Evolutionary conservation across 2,329 filamentous ascomycete genomes (phyloP), one percentile per base, ranked within the genome.

Genomic region (Cytospora chrysosperma): DNA sequence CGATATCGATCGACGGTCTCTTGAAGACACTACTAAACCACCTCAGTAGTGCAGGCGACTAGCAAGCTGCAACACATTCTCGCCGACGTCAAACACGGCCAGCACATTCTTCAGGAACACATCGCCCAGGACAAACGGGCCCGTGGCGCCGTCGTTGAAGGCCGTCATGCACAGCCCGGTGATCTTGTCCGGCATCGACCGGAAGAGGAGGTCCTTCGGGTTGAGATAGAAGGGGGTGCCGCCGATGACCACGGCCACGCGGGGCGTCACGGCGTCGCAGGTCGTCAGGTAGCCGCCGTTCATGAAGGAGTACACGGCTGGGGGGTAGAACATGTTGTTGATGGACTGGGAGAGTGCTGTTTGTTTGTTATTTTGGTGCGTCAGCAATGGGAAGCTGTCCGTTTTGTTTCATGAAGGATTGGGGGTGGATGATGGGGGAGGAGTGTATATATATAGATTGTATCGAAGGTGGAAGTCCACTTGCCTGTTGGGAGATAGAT

Each of bases 51-150:
- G 67, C 37, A 63, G 61, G 10, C 70, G 63, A 10, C 68, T 63
- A n/a, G 70, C 65, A 43, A 74, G 73, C 26, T 67, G 63, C 66
- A 74, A 70, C 67, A 70, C 65, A 3, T 67, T 68, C 62, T 70
- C 47, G 12, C 69, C 70, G 27, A 73, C 64, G 59, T 74, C 71
- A 47, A 72, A 73, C 0, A 83, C 79, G 0, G 78, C 77, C 57
- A 84, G 70, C 2, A 81, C 79, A 61, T 81, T 84, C 69, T 82
- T 78, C 64, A 85, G 70, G 62, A 83, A 85, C 8, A 77, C 76
- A 37, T 80, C 77, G 0, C 82, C 82, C 34, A 85, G 69, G 27
- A 84, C 79, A 63, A 79, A 83, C 8, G 81, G 80, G 9, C 80
- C 78, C 0, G 72, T 66, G 0, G 76, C 77, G 1, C 80, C 80